These are phyloP conservation scores for Fusarium praegraminearum DNA, from an alignment of 2,329 filamentous ascomycete species.

Conservation along the genomic window DNA sequence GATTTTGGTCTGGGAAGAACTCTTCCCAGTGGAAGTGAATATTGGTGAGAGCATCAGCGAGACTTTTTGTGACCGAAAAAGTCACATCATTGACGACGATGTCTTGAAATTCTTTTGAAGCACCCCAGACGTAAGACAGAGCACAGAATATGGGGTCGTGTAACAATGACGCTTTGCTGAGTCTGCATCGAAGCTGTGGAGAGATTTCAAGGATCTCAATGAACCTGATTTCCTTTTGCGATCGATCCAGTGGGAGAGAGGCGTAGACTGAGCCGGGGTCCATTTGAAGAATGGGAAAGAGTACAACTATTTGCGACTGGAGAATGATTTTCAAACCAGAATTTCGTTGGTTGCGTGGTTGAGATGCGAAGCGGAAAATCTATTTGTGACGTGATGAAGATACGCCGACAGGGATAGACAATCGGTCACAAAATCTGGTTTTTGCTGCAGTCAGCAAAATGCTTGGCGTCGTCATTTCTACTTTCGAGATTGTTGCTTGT, in stretches of 20 bases:
- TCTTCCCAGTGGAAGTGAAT: neutral
- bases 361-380: neutral
- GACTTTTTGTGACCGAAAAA: neutral
- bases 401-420: neutral
- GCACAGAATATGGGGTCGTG: neutral
- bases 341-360: neutral
- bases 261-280: neutral
- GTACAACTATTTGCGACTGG: too few relatives aligned
- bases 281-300: neutral
- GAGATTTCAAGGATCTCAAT: neutral
- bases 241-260: neutral
- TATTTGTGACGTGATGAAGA: neutral
- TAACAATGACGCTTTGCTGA: neutral
- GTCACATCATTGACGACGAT: neutral
- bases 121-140: neutral
- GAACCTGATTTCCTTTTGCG: neutral
- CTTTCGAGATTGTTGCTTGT: too few relatives aligned
- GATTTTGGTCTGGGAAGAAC: accelerated
- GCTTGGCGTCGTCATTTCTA: too few relatives aligned
- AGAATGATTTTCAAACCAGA: neutral
- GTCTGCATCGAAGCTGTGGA: neutral
- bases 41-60: neutral
- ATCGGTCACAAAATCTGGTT: neutral
- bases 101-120: neutral
- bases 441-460: neutral